phyloP scores from a whole-genome alignment of 2,329 filamentous ascomycete species.

The Akanthomyces dipterigenus region DNA sequence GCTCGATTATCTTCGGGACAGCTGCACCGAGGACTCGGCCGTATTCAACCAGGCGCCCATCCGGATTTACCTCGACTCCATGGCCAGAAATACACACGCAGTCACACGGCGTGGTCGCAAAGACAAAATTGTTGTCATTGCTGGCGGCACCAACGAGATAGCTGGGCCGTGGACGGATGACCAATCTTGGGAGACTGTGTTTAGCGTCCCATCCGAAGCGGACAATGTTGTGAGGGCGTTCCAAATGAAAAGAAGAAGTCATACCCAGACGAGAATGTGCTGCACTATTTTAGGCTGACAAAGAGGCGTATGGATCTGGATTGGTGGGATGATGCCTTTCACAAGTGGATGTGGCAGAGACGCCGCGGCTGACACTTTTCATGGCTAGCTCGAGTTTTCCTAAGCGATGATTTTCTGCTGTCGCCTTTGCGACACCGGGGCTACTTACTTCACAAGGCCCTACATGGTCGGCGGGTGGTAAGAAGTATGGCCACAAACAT shows the following conservation, averaged over 20 bases:
- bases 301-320: background rate
- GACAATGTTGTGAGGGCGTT: constrained; percentile 1
- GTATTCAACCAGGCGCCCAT: background rate
- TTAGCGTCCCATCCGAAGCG: background rate
- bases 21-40: background rate
- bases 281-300: background rate
- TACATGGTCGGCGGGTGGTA: too few species aligned
- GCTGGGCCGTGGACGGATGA: background rate
- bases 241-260: background rate
- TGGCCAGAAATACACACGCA: background rate
- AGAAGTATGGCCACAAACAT: too few species aligned
- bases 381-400: too few species aligned
- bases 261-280: background rate
- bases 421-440: too few species aligned
- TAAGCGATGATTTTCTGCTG: too few species aligned
- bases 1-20: background rate
- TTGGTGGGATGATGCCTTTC: background rate
- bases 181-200: background rate
- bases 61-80: background rate
- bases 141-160: background rate
- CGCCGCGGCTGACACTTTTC: background rate
- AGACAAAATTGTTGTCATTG: background rate
- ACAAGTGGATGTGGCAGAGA: too few species aligned
- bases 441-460: too few species aligned
- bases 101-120: background rate